Conservation (phyloP, 139 green algal genomes). For the Desmodesmus armatus region DNA sequence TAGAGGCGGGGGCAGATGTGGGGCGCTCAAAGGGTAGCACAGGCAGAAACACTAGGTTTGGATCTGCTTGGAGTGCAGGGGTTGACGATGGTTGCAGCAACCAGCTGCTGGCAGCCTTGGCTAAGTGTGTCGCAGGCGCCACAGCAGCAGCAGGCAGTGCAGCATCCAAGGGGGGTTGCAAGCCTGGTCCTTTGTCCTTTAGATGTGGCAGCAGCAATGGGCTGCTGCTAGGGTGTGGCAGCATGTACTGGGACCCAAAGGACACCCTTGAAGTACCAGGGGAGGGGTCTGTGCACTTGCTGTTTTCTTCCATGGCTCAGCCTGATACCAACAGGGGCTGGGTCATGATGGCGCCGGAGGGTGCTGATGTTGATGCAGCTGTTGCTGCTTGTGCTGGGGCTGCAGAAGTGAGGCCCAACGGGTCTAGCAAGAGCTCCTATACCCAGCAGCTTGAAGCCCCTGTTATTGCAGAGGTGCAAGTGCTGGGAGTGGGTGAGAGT, state of each 20-base stretch:
- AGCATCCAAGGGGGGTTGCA: too few species aligned
- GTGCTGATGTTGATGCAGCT: neutral
- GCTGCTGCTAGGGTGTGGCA: conserved; percentile 5
- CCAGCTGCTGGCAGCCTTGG: neutral
- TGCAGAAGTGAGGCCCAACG: neutral
- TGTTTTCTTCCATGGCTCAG: neutral
- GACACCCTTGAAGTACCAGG: neutral
- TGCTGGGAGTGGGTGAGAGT: neutral
- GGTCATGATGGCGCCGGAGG: neutral
- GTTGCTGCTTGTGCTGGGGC: neutral
- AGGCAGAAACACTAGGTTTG: too few species aligned
- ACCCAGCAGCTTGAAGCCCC: neutral
- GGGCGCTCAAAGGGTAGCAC: too few species aligned
- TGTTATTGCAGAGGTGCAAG: neutral
- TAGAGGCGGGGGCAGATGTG: too few species aligned
- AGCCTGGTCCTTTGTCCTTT: neutral
- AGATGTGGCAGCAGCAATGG: neutral
- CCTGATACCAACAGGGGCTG: neutral
- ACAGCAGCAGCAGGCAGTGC: neutral
- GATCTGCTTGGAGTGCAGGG: too few species aligned
- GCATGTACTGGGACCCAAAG: neutral
- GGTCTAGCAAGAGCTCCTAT: neutral
- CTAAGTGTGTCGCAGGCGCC: neutral
- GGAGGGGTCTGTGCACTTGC: neutral
- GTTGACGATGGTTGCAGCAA: neutral